Evolutionary conservation across 352 stramenopile species (phyloP).

Genomic region (Pythium scleroteichum): DNA sequence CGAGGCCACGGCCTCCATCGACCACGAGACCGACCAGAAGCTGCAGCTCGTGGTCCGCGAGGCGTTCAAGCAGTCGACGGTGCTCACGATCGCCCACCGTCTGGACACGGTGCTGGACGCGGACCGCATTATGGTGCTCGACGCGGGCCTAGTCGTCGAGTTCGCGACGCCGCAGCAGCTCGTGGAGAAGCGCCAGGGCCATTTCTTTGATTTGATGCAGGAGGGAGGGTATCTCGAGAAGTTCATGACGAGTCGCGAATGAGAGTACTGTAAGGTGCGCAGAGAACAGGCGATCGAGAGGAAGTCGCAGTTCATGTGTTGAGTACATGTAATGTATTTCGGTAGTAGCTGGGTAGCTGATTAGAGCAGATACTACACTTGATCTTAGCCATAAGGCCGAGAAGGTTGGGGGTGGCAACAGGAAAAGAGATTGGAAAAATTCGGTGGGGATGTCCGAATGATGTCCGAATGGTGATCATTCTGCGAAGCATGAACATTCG

Average conservation of each 20-base stretch:
- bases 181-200: constrained; percentile 33
- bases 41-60: constrained; percentile 75
- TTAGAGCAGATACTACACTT: constrained; percentile 94
- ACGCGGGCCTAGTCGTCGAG: constrained; percentile 81
- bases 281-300: neutral
- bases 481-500: neutral
- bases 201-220: constrained; percentile 51
- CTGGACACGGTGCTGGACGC: constrained; percentile 91
- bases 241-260: constrained; percentile 1
- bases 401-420: too few relatives aligned
- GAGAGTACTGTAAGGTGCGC: too few relatives aligned
- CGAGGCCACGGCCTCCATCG: constrained; percentile 82
- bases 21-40: constrained; percentile 52
- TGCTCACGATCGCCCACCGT: constrained; percentile 93
- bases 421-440: neutral
- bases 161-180: constrained; percentile 83
- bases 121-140: constrained; percentile 88
- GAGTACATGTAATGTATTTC: too few relatives aligned
- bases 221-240: constrained; percentile 43
- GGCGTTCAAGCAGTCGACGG: constrained; percentile 86
- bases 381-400: constrained; percentile 90
- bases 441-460: neutral
- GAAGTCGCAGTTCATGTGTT: neutral
- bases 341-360: too few relatives aligned
- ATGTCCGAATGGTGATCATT: neutral